Base-by-base conservation (phyloP, 805 yeast species). In the Candida yuanshanica region DNA sequence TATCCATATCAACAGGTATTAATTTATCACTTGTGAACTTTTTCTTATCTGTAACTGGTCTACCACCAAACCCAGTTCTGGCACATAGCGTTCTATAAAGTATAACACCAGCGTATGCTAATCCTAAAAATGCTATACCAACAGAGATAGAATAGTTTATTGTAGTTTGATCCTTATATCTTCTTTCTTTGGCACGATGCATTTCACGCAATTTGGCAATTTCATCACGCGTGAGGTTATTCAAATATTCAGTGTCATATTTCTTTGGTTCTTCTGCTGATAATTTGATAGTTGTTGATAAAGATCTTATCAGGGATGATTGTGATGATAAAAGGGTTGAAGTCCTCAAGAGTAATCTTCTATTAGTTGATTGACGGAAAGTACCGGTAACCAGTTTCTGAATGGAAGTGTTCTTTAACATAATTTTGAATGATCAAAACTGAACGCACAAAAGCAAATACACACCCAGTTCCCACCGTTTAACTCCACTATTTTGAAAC, bases 61-160 rank as follows among this genome's bases (percentile, higher is more conserved):
- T 81, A 33, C 99, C 99, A 37, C 91, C 96, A 76, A 84, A 93
- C 0, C 99, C 99, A 0, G 97, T 90, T 62, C 95, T 75, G 53
- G 90, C 86, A 69, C 99, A 93, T 23, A 93, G 72, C 8, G 90
- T 88, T 50, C 97, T 69, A 62, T 93, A 93, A 7, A 93, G 65
- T 5, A 98, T 98, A 16, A 93, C 99, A 1, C 96, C 86, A 9
- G 89, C 85, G 63, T 88, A 93, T 0, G 95, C 75, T 6, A 91
- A 67, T 0, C 95, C 86, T 14, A 87, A 64, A 47, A 87, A 85
- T 3, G 79, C 64, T 22, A 90, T 63, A 11, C 79, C 79, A 17
- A 87, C 68, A n/a, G 91, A 81, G 2, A 77, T 67, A 12, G 83
- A 67, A 56, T 86, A 86, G 56, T 79, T 74, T 2, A 81, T 74